Percentiles rank a stretch among this genome's conserved stretches.
phyloP scores from a whole-genome alignment of 768 basidiomycete genomes.

The Rhizopogon roseolus region DNA sequence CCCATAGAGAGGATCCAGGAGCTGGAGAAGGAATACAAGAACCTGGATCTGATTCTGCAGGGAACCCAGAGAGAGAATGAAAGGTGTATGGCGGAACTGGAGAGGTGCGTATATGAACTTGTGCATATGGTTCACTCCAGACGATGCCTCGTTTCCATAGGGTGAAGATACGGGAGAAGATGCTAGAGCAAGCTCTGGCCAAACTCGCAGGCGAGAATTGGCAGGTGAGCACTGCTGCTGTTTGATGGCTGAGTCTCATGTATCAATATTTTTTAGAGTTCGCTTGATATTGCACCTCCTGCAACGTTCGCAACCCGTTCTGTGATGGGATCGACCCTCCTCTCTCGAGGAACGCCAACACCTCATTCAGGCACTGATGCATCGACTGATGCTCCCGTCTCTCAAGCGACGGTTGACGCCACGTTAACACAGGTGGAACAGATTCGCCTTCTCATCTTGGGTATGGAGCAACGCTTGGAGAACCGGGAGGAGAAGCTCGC shows the following conservation, averaged over 20 bases:
- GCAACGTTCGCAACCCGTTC: slow-evolving; percentile 24
- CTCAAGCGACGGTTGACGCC: slow-evolving; percentile 30
- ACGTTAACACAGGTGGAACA: slow-evolving; percentile 63
- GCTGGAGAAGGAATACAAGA: slow-evolving; percentile 68
- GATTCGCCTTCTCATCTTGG: slow-evolving; percentile 60
- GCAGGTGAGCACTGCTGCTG: slow-evolving; percentile 47
- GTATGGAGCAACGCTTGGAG: slow-evolving; percentile 72
- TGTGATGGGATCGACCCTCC: slow-evolving; percentile 20
- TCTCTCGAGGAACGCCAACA: slow-evolving; percentile 18
- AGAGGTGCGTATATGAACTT: slow-evolving; percentile 41
- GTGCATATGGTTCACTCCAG: not conserved
- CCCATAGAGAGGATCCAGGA: slow-evolving; percentile 62
- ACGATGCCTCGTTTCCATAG: slow-evolving; percentile 25
- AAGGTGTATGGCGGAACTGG: slow-evolving; percentile 75
- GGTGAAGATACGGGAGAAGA: slow-evolving; percentile 66
- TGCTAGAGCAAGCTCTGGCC: slow-evolving; percentile 67
- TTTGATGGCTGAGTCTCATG: not conserved
- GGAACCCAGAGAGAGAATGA: slow-evolving; percentile 87
- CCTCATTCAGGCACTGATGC: slow-evolving; percentile 7
- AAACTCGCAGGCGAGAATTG: slow-evolving; percentile 76
- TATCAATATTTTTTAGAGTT: slow-evolving; percentile 11
- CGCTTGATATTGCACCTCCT: slow-evolving; percentile 32
- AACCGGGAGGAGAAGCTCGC: slow-evolving; percentile 55
- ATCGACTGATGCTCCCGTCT: slow-evolving; percentile 9
- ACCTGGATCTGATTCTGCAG: slow-evolving; percentile 68